Percentiles rank a stretch among this genome's conserved stretches.
These are phyloP conservation scores for Mycena indigotica DNA, from an alignment of 768 basidiomycete species.

Conservation along the genomic window DNA sequence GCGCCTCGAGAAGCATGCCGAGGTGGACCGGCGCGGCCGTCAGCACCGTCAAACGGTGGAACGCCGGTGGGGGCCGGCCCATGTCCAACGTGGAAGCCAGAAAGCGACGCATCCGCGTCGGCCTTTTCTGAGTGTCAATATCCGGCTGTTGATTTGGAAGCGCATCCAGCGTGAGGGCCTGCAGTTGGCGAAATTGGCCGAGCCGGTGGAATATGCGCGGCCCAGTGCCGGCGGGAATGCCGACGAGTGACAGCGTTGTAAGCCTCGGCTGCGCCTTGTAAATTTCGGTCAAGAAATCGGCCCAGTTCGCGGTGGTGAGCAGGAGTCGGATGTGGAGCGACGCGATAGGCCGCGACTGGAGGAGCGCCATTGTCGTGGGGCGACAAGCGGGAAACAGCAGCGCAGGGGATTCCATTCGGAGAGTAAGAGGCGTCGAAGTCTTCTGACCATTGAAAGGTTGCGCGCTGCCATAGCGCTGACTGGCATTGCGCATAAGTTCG, in stretches of 20 bases:
- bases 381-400: conserved; percentile 6
- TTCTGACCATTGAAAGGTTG: too few relatives aligned
- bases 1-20: background rate
- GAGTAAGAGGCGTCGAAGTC: background rate
- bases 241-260: conserved; percentile 1
- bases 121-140: background rate
- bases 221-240: background rate
- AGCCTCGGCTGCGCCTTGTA: background rate
- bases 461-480: too few relatives aligned
- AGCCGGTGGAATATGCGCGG: background rate
- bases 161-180: background rate
- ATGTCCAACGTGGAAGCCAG: background rate
- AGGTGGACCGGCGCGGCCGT: conserved; percentile 6
- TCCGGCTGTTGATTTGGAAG: too few relatives aligned
- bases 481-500: background rate
- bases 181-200: background rate
- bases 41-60: background rate
- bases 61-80: background rate
- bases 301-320: conserved; percentile 5
- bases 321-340: conserved; percentile 7
- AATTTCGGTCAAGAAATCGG: conserved; percentile 4
- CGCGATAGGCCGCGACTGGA: conserved; percentile 1
- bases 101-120: background rate
- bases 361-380: background rate
- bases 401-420: conserved; percentile 7